phyloP scores from a whole-genome alignment of 129 eudicot species.

The Gnaphalium uliginosum region DNA sequence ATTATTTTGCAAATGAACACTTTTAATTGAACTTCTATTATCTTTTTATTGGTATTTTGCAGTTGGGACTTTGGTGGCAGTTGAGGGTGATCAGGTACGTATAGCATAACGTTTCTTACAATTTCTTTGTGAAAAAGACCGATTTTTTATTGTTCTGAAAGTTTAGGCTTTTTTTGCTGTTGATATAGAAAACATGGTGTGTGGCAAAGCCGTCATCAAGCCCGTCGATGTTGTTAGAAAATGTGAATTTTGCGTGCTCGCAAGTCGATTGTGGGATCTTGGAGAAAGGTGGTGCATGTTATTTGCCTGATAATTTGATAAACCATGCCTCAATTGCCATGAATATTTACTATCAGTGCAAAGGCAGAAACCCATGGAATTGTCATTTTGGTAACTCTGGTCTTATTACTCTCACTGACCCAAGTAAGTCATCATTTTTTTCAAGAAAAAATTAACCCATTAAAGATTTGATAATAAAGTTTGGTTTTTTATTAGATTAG shows the following conservation, averaged over 20 bases:
- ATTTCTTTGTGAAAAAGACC: neutral
- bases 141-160: neutral
- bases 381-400: constrained; percentile 69
- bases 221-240: constrained; percentile 30
- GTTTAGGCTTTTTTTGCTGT: neutral
- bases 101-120: neutral
- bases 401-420: constrained; percentile 59
- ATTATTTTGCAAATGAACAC: neutral
- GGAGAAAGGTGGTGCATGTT: constrained; percentile 62
- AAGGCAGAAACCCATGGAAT: constrained; percentile 64
- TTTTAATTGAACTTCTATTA: neutral
- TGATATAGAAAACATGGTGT: constrained; percentile 87
- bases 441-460: no score
- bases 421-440: constrained; percentile 61
- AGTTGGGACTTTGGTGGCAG: constrained; percentile 24
- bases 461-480: neutral
- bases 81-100: constrained; percentile 23
- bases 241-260: constrained; percentile 64
- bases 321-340: constrained; percentile 87
- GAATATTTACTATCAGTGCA: constrained; percentile 72
- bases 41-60: neutral
- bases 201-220: constrained; percentile 85
- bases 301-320: constrained; percentile 52
- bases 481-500: neutral
- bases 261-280: constrained; percentile 62